Evolutionary conservation across 257 asterid genomes (phyloP).

Genomic region (Coffea eugenioides): DNA sequence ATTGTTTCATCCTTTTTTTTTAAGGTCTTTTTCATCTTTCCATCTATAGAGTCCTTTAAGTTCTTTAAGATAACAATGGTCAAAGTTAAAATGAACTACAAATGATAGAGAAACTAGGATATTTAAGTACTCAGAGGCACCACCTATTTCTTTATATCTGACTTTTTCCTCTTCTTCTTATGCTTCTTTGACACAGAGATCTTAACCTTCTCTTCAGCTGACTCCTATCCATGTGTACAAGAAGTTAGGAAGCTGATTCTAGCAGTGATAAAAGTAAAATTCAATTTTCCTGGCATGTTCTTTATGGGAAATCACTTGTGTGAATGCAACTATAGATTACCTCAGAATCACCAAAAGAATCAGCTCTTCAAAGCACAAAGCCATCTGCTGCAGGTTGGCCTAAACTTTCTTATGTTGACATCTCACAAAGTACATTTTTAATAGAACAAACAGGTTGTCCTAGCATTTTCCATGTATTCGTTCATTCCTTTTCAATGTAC

Average conservation of each 20-base stretch:
- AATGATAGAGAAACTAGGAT: not conserved
- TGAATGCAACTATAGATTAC: constrained; percentile 27
- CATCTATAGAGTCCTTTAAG: not conserved
- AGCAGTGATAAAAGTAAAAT: not conserved
- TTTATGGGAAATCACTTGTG: not conserved
- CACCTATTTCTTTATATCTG: constrained; percentile 34
- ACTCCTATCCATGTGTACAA: constrained; percentile 40
- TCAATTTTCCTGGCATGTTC: not conserved
- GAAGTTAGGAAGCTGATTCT: not conserved
- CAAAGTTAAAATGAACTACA: not conserved
- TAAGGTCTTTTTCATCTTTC: constrained; percentile 29
- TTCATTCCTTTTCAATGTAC: no score
- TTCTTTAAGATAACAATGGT: not conserved
- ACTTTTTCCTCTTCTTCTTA: constrained; percentile 32
- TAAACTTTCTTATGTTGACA: no score
- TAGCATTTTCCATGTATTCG: no score
- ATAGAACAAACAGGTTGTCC: no score
- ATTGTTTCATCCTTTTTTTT: constrained; percentile 52
- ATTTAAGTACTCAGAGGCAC: not conserved
- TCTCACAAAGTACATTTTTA: no score
- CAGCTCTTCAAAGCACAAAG: constrained; percentile 19
- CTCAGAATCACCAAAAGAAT: constrained; percentile 69
- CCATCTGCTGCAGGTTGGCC: no score
- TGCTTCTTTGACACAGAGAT: constrained; percentile 31
- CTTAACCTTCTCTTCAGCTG: constrained; percentile 30